phyloP scores from a whole-genome alignment of 441 rosid species.

The Populus tomentosa region DNA sequence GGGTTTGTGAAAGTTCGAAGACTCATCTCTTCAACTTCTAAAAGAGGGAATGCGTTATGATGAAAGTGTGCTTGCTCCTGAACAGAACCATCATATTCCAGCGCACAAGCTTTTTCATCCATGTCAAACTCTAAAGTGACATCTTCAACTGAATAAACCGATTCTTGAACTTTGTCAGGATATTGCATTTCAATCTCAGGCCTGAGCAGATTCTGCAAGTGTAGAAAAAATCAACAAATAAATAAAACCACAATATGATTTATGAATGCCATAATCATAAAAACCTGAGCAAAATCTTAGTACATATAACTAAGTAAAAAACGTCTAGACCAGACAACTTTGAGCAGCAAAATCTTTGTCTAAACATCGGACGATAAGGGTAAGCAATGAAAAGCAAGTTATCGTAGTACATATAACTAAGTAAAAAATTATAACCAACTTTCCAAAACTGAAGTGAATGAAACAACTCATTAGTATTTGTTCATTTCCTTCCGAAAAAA shows the following conservation, averaged over 20 bases:
- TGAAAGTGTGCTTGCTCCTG: slow-evolving; percentile 35
- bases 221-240: slow-evolving; percentile 5
- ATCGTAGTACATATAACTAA: not conserved
- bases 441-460: not conserved
- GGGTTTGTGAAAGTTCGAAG: slow-evolving; percentile 34
- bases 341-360: not conserved
- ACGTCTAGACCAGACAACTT: not conserved
- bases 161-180: slow-evolving; percentile 37
- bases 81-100: slow-evolving; percentile 47
- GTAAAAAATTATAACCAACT: not conserved
- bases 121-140: slow-evolving; percentile 39
- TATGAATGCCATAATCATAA: not conserved
- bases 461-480: not conserved
- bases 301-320: not conserved
- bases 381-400: not conserved
- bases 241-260: slow-evolving; percentile 2
- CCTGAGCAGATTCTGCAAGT: slow-evolving; percentile 44
- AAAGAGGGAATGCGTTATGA: slow-evolving; percentile 43
- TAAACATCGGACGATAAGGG: not conserved
- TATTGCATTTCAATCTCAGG: slow-evolving; percentile 28
- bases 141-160: slow-evolving; percentile 48
- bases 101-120: slow-evolving; percentile 28
- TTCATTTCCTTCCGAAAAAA: not conserved
- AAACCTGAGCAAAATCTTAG: not conserved
- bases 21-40: slow-evolving; percentile 71